Conservation (phyloP, 2,329 filamentous ascomycete genomes). For the Huntiella abstrusa region DNA sequence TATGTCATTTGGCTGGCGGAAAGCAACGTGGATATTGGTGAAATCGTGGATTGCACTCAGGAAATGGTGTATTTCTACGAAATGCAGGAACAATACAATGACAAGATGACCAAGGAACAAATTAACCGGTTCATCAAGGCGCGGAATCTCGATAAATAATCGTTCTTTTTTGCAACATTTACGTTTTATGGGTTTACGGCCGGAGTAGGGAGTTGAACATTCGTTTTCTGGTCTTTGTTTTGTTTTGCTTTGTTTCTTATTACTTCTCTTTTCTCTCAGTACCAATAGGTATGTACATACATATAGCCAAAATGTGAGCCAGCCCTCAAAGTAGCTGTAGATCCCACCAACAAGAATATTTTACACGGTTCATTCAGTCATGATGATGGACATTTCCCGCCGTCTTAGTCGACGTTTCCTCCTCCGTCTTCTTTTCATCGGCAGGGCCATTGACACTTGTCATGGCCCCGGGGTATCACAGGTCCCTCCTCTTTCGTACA, state of each 20-base stretch:
- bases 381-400: background rate
- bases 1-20: constrained; percentile 67
- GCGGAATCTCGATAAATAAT: constrained; percentile 32
- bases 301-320: background rate
- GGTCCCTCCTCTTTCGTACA: background rate
- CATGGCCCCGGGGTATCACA: background rate
- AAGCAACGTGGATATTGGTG: constrained; percentile 66
- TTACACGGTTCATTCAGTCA: constrained; percentile 8
- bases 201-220: background rate
- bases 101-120: constrained; percentile 38
- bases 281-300: background rate
- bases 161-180: constrained; percentile 5
- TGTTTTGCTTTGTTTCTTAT: background rate
- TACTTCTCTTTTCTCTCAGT: background rate
- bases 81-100: constrained; percentile 40
- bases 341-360: background rate
- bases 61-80: constrained; percentile 85
- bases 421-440: background rate
- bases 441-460: background rate
- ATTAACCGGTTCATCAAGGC: constrained; percentile 42
- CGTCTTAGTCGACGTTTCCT: background rate
- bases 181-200: background rate
- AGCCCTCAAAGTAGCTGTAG: no score
- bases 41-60: constrained; percentile 75
- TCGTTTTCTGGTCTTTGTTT: background rate